A percentile compares a stretch with the other conserved stretches of the same genome.
Evolutionary conservation across 768 basidiomycete genomes (phyloP).

Genomic region (Mrakia blollopis): DNA sequence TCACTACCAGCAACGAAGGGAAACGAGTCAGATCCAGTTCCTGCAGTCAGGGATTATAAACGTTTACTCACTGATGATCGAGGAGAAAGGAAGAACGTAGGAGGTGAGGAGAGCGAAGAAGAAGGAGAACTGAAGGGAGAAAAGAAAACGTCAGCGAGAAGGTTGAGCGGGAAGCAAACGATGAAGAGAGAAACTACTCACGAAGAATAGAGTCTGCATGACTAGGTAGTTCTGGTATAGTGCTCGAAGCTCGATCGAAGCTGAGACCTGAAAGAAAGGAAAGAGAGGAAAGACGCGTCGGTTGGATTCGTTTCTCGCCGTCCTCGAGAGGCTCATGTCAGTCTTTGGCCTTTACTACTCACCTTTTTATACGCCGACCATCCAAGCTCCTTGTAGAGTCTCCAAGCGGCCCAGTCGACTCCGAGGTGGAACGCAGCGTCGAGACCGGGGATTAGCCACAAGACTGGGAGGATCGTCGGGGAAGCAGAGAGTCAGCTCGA

Average conservation of each 20-base stretch:
- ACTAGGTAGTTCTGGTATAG: neutral
- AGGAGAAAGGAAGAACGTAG: slow-evolving; percentile 12
- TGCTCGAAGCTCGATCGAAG: slow-evolving; percentile 8
- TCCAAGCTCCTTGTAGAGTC: slow-evolving; percentile 17
- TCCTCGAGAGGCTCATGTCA: too few relatives aligned
- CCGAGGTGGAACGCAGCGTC: slow-evolving; percentile 11
- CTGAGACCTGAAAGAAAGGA: neutral
- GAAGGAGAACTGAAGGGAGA: neutral
- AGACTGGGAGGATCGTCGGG: neutral
- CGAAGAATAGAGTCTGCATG: neutral
- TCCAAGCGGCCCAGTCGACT: slow-evolving; percentile 17
- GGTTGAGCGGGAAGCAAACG: too few relatives aligned
- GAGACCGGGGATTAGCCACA: slow-evolving; percentile 8
- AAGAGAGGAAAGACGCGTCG: neutral
- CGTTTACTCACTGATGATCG: slow-evolving; percentile 1
- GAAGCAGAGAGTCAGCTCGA: neutral
- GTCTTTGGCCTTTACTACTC: neutral
- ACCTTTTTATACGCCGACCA: slow-evolving; percentile 6
- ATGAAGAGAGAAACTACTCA: neutral
- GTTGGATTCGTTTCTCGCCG: neutral
- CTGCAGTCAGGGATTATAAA: neutral
- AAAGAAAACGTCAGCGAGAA: neutral
- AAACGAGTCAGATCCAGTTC: neutral
- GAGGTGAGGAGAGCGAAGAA: slow-evolving; percentile 3
- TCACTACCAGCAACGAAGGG: neutral